Conservation (phyloP, 495 filamentous ascomycete genomes). For the Talaromyces ruber region DNA sequence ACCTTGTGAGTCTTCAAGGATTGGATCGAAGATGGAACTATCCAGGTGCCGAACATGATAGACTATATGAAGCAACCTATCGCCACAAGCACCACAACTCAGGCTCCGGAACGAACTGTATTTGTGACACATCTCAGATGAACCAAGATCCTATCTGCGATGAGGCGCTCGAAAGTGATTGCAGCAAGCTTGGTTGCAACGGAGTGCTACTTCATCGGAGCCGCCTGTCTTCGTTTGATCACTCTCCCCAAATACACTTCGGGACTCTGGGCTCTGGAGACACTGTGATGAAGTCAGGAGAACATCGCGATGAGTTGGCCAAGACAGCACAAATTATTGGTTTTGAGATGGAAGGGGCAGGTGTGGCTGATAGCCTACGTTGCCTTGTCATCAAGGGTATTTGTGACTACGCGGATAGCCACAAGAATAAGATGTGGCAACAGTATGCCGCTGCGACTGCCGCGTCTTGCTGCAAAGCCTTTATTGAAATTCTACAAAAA, state of each 20-base stretch:
- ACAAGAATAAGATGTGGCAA: slow-evolving; percentile 31
- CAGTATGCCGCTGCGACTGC: slow-evolving; percentile 23
- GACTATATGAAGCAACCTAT: slow-evolving; percentile 16
- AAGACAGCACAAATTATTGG: slow-evolving; percentile 19
- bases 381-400: slow-evolving; percentile 27
- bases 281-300: slow-evolving; percentile 19
- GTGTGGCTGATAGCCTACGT: slow-evolving; percentile 20
- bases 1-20: not conserved
- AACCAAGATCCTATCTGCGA: slow-evolving; percentile 7
- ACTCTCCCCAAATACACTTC: slow-evolving; percentile 8
- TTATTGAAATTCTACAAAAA: slow-evolving; percentile 5
- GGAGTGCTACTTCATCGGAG: not conserved
- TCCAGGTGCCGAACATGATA: slow-evolving; percentile 16
- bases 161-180: slow-evolving; percentile 5
- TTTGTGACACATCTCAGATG: not conserved
- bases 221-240: not conserved
- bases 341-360: slow-evolving; percentile 33
- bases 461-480: slow-evolving; percentile 17
- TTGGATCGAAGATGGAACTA: slow-evolving; percentile 7
- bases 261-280: slow-evolving; percentile 17
- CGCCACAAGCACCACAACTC: slow-evolving; percentile 19
- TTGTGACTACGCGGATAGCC: slow-evolving; percentile 28
- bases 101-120: not conserved
- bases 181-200: slow-evolving; percentile 4
- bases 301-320: slow-evolving; percentile 13